Evolutionary conservation across 768 basidiomycete species (phyloP).

Genomic region (Lactarius hengduanensis): DNA sequence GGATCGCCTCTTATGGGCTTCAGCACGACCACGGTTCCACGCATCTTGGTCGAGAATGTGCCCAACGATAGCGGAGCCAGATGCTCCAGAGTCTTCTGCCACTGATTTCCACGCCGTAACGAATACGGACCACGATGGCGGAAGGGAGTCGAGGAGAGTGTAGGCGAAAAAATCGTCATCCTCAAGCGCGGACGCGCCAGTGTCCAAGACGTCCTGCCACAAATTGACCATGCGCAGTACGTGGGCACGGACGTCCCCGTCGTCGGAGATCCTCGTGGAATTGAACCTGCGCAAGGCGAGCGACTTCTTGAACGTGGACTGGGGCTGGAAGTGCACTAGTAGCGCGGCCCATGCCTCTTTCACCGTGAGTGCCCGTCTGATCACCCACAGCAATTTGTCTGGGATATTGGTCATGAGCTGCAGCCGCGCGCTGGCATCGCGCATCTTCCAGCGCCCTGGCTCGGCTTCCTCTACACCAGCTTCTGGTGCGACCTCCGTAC

Average conservation of each 20-base stretch:
- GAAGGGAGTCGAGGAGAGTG: slow-evolving; percentile 19
- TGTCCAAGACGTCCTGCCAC: slow-evolving; percentile 23
- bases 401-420: slow-evolving; percentile 20
- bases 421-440: slow-evolving; percentile 20
- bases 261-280: slow-evolving; percentile 8
- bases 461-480: neutral
- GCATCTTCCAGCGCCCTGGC: slow-evolving; percentile 20
- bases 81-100: slow-evolving; percentile 1
- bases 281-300: slow-evolving; percentile 21
- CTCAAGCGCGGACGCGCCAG: slow-evolving; percentile 3
- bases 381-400: slow-evolving; percentile 20
- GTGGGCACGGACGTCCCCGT: slow-evolving; percentile 21
- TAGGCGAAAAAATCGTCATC: slow-evolving; percentile 13
- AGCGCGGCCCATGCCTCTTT: slow-evolving; percentile 17
- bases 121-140: slow-evolving; percentile 23
- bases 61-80: slow-evolving; percentile 8
- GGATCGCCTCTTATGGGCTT: slow-evolving; percentile 10
- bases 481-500: slow-evolving; percentile 11
- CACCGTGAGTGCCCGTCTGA: slow-evolving; percentile 4
- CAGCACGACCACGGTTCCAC: slow-evolving; percentile 23
- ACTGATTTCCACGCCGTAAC: slow-evolving; percentile 13
- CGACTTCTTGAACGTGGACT: slow-evolving; percentile 20
- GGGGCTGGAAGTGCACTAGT: slow-evolving; percentile 19
- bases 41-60: slow-evolving; percentile 23
- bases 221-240: slow-evolving; percentile 24